Base-by-base conservation (phyloP, 2,329 filamentous ascomycete species). In the Ophiostoma montium region DNA sequence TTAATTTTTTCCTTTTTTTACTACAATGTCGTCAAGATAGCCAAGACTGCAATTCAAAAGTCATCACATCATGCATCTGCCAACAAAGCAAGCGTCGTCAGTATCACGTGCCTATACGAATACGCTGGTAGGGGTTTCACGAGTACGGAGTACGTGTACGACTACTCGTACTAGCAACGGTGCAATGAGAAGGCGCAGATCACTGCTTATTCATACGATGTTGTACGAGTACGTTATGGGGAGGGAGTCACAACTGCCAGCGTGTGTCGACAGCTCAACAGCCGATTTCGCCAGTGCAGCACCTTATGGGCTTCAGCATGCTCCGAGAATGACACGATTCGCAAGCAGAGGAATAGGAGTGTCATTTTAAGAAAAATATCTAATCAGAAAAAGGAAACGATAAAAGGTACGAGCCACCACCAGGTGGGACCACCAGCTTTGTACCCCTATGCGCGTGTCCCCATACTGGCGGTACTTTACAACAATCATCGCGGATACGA, bases 401-500 rank as follows among this genome's bases (percentile, higher is more conserved):
- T 16, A 15, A 10, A 23, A 7, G 18, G 39, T 5, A 3, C 39
- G 21, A 31, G 12, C 16, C 4, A 4, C 13, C 15, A 16, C 30
- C 12, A 16, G 21, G 39, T 30, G n/a, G 15, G 1, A 30, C 5
- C 23, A 8, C 4, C 23, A 8, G 23, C 23, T 8, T 5, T 4
- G 23, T 27, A 27, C 23, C 23, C 23, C 23, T 27, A 27, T 27
- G 23, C 23, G 23, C 8, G 23, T 27, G 23, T 4, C 8, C 5
- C 23, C 23, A 27, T 27, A 27, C 23, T 5, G 8, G 5, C 8
- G 23, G 23, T 27, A 27, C 23, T 8, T 27, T 4, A 27, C 8
- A 4, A 8, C 23, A 27, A 9, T 15, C 15, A n/a, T 33, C 46
- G 46, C 50, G 51, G 48, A 55, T 52, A 53, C 51, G 51, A 55